Evolutionary conservation across 106 monocot species (phyloP), one percentile per base, ranked within the genome.

Genomic region (Dioscorea alata): DNA sequence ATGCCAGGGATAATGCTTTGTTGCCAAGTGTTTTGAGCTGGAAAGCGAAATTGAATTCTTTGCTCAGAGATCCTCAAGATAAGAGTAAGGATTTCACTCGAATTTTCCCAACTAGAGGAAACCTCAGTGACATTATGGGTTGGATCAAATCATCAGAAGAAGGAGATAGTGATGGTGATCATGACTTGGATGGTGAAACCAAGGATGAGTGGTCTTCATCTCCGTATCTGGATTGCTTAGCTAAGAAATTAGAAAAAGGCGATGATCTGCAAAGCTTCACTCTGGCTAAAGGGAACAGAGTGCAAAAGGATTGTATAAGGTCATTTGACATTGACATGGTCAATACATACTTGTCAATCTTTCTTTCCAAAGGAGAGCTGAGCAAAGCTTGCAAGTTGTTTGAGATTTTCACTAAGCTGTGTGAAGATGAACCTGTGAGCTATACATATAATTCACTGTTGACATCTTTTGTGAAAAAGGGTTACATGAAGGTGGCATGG

Each of bases 271-370:
- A 20, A 17, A 63, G 8, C 22, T 90, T 99, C 74, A 71, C 75
- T 8, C 33, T 61, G 23, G 9, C 33, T 16, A 88, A 71, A 83
- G 88, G 93, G 12, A 78, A 57, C 61, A 85, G 93, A 76, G 81
- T 99, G 63, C 75, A 79, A 54, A 81, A 75, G 13, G 83, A 75
- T 63, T 87, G 81, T 32, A 68, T 8, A 19, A 75, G 61, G 24
- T 77, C 87, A 31, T 99, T 99, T 24, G 90, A 99, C 70, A 49
- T 76, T 8, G 93, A 90, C 70, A 90, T 93, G 90, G 71, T 99
- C 7, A 99, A 99, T 64, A 93, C 99, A 16, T 93, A 93, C 69
- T 68, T 99, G 35, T 85, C 89, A n/a, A 92, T 92, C 50, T 91
- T 88, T 69, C 58, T 96, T 21, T 67, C 82, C 0, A 89, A 86